Conservation (phyloP, 2,329 filamentous ascomycete species). For the Talaromyces funiculosus region DNA sequence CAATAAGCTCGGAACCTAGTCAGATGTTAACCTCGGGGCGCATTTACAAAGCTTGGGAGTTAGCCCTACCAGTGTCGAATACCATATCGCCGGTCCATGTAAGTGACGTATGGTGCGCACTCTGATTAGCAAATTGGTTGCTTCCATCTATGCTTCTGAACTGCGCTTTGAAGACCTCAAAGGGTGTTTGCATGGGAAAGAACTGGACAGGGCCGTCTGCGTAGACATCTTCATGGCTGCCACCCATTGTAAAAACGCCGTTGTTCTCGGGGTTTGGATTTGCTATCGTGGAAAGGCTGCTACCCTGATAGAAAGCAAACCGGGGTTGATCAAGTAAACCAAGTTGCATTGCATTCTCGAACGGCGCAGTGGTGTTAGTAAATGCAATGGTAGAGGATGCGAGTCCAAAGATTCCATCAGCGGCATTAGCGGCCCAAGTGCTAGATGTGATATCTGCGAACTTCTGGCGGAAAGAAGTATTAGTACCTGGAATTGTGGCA, state of each 20-base stretch:
- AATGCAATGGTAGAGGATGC: neutral
- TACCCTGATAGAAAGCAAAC: neutral
- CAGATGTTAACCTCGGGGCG: neutral
- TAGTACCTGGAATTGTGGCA: neutral
- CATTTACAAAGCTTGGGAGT: neutral
- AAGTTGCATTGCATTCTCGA: neutral
- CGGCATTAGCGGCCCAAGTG: neutral
- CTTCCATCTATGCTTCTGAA: neutral
- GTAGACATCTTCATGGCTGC: neutral
- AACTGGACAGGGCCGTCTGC: neutral
- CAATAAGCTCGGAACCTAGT: neutral
- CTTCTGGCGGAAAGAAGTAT: neutral
- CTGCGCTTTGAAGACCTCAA: neutral
- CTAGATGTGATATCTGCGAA: neutral
- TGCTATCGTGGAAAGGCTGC: neutral
- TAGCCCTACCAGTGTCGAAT: neutral
- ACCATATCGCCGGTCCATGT: neutral
- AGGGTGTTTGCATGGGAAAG: neutral
- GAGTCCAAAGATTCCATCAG: neutral
- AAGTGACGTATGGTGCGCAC: neutral
- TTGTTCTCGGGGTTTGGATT: neutral
- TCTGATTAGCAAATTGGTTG: neutral
- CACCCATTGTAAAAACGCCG: constrained; percentile 2
- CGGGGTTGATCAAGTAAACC: neutral
- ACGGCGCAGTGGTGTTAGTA: neutral